Conservation (phyloP, 2,329 filamentous ascomycete species). For the Pseudogymnoascus sp. region DNA sequence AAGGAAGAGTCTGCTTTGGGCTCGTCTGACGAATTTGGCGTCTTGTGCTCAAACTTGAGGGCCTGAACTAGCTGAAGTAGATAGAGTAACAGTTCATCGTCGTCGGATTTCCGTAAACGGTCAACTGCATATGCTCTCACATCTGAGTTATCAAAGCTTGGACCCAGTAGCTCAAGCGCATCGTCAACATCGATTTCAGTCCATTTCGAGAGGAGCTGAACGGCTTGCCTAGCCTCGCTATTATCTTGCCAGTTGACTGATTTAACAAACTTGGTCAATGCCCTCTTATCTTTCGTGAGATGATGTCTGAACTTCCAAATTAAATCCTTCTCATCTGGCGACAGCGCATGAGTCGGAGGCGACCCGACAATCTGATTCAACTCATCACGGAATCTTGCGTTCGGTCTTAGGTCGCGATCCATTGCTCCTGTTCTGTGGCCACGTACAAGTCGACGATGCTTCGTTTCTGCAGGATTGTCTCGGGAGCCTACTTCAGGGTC, state of each 20-base stretch:
- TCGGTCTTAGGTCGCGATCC: slow-evolving; percentile 91
- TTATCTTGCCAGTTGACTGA: slow-evolving; percentile 90
- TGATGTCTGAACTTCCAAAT: slow-evolving; percentile 98
- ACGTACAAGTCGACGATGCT: slow-evolving; percentile 84
- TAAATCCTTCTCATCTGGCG: slow-evolving; percentile 86
- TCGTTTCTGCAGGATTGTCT: slow-evolving; percentile 91
- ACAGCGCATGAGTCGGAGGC: slow-evolving; percentile 81
- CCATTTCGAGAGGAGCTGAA: slow-evolving; percentile 86
- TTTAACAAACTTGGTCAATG: slow-evolving; percentile 95
- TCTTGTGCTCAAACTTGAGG: slow-evolving; percentile 82
- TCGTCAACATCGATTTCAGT: slow-evolving; percentile 96
- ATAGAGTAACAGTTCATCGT: slow-evolving; percentile 85
- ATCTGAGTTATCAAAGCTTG: slow-evolving; percentile 79
- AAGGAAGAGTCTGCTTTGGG: slow-evolving; percentile 71
- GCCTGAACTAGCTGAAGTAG: slow-evolving; percentile 92
- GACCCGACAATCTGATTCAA: slow-evolving; percentile 87
- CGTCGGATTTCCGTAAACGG: slow-evolving; percentile 81
- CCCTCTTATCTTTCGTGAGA: slow-evolving; percentile 81
- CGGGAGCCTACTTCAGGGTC: slow-evolving; percentile 85
- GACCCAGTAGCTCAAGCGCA: slow-evolving; percentile 85
- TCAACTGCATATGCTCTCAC: slow-evolving; percentile 93
- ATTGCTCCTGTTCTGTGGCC: slow-evolving; percentile 86
- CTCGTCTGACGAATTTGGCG: slow-evolving; percentile 53
- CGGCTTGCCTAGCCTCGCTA: slow-evolving; percentile 79
- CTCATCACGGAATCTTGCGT: slow-evolving; percentile 91